Conservation (phyloP, 2,329 filamentous ascomycete genomes). For the Neofusicoccum parvum region DNA sequence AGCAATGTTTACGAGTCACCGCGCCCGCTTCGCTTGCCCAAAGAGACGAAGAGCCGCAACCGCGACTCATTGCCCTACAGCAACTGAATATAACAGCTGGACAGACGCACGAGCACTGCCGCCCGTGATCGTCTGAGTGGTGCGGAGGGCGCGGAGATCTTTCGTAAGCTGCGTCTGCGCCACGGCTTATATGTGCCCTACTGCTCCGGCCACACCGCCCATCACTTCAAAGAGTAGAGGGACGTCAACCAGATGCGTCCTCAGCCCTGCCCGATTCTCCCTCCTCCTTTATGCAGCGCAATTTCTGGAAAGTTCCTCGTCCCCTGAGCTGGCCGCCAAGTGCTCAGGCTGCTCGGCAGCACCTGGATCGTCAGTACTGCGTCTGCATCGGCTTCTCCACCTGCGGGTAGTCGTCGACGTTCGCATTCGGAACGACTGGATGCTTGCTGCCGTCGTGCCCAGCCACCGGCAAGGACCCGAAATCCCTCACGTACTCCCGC, state of each 20-base stretch:
- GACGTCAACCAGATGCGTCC: neutral
- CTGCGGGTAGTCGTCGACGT: neutral
- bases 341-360: neutral
- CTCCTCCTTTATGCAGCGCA: neutral
- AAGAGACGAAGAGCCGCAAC: conserved; percentile 10
- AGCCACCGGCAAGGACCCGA: neutral
- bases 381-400: conserved; percentile 7
- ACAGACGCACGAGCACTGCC: neutral
- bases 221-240: neutral
- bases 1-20: conserved; percentile 17
- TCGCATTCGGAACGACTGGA: neutral
- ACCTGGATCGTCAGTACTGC: neutral
- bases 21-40: conserved; percentile 9
- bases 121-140: neutral
- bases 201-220: neutral
- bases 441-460: conserved; percentile 1
- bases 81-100: neutral
- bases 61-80: conserved; percentile 10
- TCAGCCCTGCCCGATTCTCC: neutral
- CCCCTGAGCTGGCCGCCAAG: neutral
- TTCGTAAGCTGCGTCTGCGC: neutral
- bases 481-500: conserved; percentile 26
- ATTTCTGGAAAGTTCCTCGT: neutral
- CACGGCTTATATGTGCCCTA: neutral
- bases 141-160: neutral